Evolutionary conservation across 345 rosid genomes (phyloP).

Genomic region (Ailanthus altissimus): DNA sequence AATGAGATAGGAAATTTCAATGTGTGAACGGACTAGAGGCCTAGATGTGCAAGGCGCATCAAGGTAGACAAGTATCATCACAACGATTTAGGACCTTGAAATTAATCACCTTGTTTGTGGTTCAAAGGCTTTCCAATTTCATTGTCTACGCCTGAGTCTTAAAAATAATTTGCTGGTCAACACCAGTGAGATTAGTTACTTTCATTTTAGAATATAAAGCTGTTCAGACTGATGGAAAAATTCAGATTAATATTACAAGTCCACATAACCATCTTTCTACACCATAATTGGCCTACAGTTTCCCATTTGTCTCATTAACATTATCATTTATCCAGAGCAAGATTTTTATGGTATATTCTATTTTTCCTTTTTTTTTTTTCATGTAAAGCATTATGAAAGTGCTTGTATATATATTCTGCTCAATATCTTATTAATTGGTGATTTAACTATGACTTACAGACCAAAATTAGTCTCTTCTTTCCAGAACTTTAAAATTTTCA

Average conservation of each 20-base stretch:
- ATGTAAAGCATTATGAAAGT: neutral
- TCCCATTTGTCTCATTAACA: too few relatives aligned
- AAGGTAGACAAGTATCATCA: neutral
- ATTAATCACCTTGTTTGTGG: neutral
- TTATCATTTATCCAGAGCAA: too few relatives aligned
- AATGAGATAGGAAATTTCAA: neutral
- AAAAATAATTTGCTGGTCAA: neutral
- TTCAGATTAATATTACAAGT: neutral
- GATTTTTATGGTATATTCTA: too few relatives aligned
- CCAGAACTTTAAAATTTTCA: neutral
- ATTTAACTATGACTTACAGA: neutral
- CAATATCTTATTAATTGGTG: neutral
- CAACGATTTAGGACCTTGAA: neutral
- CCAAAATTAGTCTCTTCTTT: neutral
- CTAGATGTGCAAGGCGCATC: neutral
- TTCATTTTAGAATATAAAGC: neutral
- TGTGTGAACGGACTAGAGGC: neutral
- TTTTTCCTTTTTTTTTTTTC: too few relatives aligned
- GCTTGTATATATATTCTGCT: neutral
- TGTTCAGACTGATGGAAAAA: neutral
- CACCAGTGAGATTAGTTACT: neutral
- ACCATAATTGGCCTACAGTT: too few relatives aligned
- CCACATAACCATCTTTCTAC: too few relatives aligned
- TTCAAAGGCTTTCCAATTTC: neutral
- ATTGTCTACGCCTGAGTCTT: neutral